A percentile compares a stretch with the other conserved stretches of the same genome.
Conservation (phyloP, 2,329 filamentous ascomycete species). For the Colletotrichum sp. region DNA sequence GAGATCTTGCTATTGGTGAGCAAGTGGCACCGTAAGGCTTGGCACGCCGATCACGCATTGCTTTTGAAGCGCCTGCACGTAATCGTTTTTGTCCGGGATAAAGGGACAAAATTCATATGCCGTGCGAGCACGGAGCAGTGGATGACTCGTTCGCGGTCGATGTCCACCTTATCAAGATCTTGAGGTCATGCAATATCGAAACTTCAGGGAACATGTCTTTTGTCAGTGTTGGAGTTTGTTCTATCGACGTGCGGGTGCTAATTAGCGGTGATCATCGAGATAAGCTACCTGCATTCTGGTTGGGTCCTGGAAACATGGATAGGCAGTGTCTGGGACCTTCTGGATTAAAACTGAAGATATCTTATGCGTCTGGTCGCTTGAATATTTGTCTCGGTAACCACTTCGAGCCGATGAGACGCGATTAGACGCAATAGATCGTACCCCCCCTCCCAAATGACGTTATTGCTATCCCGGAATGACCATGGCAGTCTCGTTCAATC, state of each 20-base stretch:
- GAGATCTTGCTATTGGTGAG: constrained; percentile 6
- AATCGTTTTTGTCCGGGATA: background rate
- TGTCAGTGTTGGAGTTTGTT: background rate
- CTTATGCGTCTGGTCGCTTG: too few relatives aligned
- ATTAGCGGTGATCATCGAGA: too few relatives aligned
- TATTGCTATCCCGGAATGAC: too few relatives aligned
- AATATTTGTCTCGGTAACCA: too few relatives aligned
- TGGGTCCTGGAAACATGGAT: too few relatives aligned
- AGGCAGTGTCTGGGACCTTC: too few relatives aligned
- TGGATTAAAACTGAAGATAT: too few relatives aligned
- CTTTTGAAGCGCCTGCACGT: background rate
- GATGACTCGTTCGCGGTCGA: background rate
- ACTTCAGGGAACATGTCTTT: background rate
- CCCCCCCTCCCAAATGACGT: too few relatives aligned
- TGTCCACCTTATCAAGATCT: background rate
- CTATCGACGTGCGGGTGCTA: background rate
- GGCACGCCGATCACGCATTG: background rate
- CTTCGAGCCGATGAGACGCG: too few relatives aligned
- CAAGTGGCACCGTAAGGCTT: background rate
- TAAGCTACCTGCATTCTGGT: too few relatives aligned
- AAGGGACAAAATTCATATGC: background rate
- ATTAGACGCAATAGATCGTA: too few relatives aligned
- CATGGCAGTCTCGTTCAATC: too few relatives aligned
- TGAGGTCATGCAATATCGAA: background rate
- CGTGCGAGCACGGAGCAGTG: background rate